These are phyloP conservation scores for Aethionema arabicum DNA, from an alignment of 345 rosid genomes.

Conservation along the genomic window DNA sequence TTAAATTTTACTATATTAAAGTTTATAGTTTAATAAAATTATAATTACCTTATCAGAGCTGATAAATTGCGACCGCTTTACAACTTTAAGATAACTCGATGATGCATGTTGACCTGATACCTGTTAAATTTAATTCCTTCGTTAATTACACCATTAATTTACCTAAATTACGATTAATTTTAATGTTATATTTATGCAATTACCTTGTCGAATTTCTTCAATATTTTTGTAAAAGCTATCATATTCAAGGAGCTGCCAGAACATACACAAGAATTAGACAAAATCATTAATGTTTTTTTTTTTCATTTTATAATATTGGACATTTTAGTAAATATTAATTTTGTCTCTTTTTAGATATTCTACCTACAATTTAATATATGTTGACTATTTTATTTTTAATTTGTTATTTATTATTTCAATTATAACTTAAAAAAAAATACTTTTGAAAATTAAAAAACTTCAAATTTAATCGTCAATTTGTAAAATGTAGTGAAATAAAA, in stretches of 20 bases:
- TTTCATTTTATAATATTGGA: no score
- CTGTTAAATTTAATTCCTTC: slow-evolving; percentile 39
- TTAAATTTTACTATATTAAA: slow-evolving; percentile 5
- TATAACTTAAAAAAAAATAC: no score
- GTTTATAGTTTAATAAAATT: not conserved
- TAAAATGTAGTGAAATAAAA: no score
- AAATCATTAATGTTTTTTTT: no score
- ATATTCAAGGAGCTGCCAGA: slow-evolving; percentile 77
- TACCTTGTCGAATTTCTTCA: slow-evolving; percentile 98
- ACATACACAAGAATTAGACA: slow-evolving; percentile 18
- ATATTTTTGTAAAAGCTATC: slow-evolving; percentile 83
- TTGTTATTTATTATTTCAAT: no score
- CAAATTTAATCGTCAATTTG: no score
- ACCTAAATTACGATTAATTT: not conserved
- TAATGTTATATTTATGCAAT: not conserved
- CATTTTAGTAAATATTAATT: no score
- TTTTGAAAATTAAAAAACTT: no score
- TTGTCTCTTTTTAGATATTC: no score
- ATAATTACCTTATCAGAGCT: slow-evolving; percentile 94
- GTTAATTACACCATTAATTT: slow-evolving; percentile 28
- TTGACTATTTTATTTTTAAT: no score
- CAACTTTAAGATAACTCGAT: slow-evolving; percentile 70
- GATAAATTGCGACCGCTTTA: slow-evolving; percentile 82
- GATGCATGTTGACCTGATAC: slow-evolving; percentile 85
- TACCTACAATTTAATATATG: no score